A percentile compares a stretch with the other conserved stretches of the same genome.
These are phyloP conservation scores for Globisporangium solare DNA, from an alignment of 352 stramenopile species.

Conservation along the genomic window DNA sequence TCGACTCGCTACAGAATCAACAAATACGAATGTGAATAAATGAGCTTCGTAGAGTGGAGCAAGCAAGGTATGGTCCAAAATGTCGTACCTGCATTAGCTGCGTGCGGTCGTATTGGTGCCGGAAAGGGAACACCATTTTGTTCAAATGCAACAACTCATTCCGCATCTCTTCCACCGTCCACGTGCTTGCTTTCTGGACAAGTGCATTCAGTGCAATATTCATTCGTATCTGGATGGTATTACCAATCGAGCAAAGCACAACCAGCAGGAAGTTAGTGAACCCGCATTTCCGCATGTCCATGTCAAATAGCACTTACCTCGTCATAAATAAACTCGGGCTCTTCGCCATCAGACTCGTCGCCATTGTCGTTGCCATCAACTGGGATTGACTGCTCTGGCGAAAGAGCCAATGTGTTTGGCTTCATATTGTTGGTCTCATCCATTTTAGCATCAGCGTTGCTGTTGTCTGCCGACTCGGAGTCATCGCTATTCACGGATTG, in stretches of 20 bases:
- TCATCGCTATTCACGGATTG: neutral
- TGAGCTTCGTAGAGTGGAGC: too few relatives aligned
- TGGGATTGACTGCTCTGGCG: neutral
- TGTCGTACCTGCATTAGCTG: slow-evolving; percentile 58
- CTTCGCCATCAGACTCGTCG: slow-evolving; percentile 7
- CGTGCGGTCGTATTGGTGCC: slow-evolving; percentile 52
- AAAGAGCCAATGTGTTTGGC: neutral
- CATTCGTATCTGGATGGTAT: slow-evolving; percentile 44
- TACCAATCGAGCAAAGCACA: slow-evolving; percentile 1
- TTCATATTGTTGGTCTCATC: slow-evolving; percentile 5
- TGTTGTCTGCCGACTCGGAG: slow-evolving; percentile 8
- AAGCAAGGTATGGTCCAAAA: neutral
- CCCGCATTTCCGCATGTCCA: neutral
- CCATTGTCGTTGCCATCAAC: slow-evolving; percentile 1
- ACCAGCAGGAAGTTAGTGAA: slow-evolving; percentile 2
- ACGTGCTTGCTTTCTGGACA: slow-evolving; percentile 53
- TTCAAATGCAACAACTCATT: slow-evolving; percentile 67
- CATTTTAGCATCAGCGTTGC: slow-evolving; percentile 2
- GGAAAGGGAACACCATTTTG: slow-evolving; percentile 62
- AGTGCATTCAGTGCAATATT: slow-evolving; percentile 32
- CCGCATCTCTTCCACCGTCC: slow-evolving; percentile 71
- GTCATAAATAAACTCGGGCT: slow-evolving; percentile 72
- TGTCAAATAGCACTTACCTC: slow-evolving; percentile 34
- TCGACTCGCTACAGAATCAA: neutral
- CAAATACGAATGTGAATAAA: neutral